Evolutionary conservation across 495 filamentous ascomycete genomes (phyloP).

Genomic region (Aspergillus ellipticus): DNA sequence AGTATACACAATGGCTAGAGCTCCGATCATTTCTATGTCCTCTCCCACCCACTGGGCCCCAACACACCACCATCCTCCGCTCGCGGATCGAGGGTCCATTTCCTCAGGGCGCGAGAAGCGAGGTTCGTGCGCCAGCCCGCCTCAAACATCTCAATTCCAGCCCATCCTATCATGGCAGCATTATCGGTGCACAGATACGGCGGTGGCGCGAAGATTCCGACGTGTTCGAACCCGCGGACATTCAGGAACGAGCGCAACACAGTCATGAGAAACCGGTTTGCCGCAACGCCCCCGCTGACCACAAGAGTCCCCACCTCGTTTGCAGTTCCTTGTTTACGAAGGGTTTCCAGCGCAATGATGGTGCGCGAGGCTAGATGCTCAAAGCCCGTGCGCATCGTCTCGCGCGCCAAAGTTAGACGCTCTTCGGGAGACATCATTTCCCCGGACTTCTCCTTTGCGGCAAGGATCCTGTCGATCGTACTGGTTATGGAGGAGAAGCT

Average conservation of each 20-base stretch:
- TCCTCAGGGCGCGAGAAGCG: constrained; percentile 55
- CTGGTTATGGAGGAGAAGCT: constrained; percentile 64
- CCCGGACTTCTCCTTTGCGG: constrained; percentile 23
- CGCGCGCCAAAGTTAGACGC: constrained; percentile 60
- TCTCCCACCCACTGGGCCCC: constrained; percentile 38
- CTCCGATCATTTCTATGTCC: not conserved
- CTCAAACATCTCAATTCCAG: constrained; percentile 88
- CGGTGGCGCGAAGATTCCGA: constrained; percentile 72
- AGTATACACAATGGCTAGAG: constrained; percentile 2
- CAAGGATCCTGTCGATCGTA: constrained; percentile 45
- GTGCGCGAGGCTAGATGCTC: constrained; percentile 79
- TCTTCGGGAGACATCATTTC: constrained; percentile 36
- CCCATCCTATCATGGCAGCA: constrained; percentile 98
- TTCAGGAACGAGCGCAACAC: constrained; percentile 62
- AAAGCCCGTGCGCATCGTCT: constrained; percentile 75
- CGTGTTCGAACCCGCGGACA: constrained; percentile 54
- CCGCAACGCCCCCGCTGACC: constrained; percentile 84
- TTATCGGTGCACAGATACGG: constrained; percentile 82
- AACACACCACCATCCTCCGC: constrained; percentile 51
- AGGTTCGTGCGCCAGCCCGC: constrained; percentile 65
- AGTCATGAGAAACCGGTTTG: constrained; percentile 70
- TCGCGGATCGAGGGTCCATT: constrained; percentile 72
- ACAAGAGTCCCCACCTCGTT: constrained; percentile 60
- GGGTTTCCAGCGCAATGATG: constrained; percentile 57
- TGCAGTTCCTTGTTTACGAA: constrained; percentile 22